Base-by-base conservation (phyloP, 2,329 filamentous ascomycete genomes). In the Fusarium pseudoanthophilum region DNA sequence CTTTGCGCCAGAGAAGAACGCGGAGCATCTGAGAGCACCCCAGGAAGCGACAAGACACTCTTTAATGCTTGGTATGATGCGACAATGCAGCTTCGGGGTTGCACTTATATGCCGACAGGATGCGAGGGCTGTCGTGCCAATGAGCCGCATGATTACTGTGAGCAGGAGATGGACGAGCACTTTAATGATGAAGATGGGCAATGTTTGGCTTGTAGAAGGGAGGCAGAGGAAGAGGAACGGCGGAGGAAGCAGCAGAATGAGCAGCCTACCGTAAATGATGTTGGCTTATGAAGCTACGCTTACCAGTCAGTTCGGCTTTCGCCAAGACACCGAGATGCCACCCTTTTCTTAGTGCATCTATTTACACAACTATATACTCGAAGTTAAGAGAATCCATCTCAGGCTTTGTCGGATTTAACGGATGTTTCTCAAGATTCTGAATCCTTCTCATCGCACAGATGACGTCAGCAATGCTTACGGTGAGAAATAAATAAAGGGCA, bases 131-230 rank as follows among this genome's bases (percentile, higher is more conserved):
- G 72, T 20, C 3, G 16, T 11, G n/a, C 48, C 18, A 28, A 49
- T 7, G 45, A 53, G 32, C 53, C 60, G 4, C 72, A 73, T 28
- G 46, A 58, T 3, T 14, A 5, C 14, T 74, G 70, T 32, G 67
- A 57, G 13, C 20, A n/a, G 11, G 67, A 74, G 15, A 45, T 63
- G 45, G 14, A 58, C 20, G 72, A 73, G 20, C 72, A 73, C 37
- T 73, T 60, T 24, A 64, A 66, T 26, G 64, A 73, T 14, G 70
- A 71, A 13, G 70, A 73, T 15, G 72, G 58, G 2, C 59, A 69
- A 21, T 74, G 72, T 13, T 20, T 74, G 4, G 70, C 72, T 34
- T 74, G 72, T 40, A 55, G 70, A 28, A 65, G 67, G 20, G 28
- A 10, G 9, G 32, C 14, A 1, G 64, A 64, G 11, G 67, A 71